Conservation (phyloP, 1,139 yeast species). For the Candida tunisiensis region DNA sequence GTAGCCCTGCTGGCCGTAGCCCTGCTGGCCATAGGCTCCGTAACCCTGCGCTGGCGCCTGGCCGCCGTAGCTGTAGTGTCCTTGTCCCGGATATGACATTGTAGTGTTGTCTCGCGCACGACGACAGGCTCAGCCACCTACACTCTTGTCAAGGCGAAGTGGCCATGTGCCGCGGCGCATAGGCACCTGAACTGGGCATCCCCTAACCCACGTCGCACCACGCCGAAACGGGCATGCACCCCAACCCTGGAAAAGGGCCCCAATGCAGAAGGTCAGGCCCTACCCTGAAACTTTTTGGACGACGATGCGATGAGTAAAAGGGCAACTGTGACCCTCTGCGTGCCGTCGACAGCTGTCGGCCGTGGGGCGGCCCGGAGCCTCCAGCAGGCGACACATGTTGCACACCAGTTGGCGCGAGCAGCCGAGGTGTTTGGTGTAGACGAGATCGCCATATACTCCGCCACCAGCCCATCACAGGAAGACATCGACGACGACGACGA, state of each 20-base stretch:
- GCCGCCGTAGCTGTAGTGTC: constrained; percentile 11
- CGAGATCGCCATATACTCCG: constrained; percentile 55
- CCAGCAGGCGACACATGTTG: constrained; percentile 55
- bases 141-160: too few species aligned
- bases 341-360: constrained; percentile 8
- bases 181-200: too few species aligned
- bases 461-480: constrained; percentile 18
- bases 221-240: too few species aligned
- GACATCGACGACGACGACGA: constrained; percentile 11
- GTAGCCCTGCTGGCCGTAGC: neutral
- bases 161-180: too few species aligned
- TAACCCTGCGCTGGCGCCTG: constrained; percentile 4
- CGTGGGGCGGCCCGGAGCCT: constrained; percentile 11
- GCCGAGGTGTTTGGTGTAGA: constrained; percentile 52
- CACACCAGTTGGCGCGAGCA: constrained; percentile 66
- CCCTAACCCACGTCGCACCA: too few species aligned
- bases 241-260: too few species aligned
- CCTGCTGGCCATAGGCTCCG: neutral
- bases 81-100: constrained; percentile 15
- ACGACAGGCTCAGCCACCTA: too few species aligned
- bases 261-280: too few species aligned
- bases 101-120: too few species aligned
- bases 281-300: too few species aligned
- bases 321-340: constrained; percentile 7
- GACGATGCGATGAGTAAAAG: too few species aligned